Percentiles rank a stretch among this genome's conserved stretches.
phyloP scores from a whole-genome alignment of 2,329 filamentous ascomycete species.

The Setomelanomma holmii region DNA sequence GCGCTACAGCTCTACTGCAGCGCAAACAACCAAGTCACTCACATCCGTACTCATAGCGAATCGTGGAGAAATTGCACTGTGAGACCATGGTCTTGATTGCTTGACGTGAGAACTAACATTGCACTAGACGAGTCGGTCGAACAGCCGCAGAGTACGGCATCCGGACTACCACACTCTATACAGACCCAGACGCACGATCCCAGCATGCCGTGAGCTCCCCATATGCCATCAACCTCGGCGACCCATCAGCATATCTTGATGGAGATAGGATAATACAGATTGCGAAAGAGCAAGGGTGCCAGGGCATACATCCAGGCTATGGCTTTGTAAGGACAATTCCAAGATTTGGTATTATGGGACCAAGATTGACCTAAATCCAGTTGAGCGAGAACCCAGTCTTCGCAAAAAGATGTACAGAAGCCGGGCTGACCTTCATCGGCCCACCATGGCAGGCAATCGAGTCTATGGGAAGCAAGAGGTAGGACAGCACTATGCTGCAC shows the following conservation, averaged over 20 bases:
- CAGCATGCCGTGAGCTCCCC: slow-evolving; percentile 89
- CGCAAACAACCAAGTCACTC: slow-evolving; percentile 49
- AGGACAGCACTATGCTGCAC: no score
- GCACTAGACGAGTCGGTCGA: slow-evolving; percentile 74
- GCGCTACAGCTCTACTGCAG: slow-evolving; percentile 40
- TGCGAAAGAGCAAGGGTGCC: slow-evolving; percentile 83
- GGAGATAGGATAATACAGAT: slow-evolving; percentile 90
- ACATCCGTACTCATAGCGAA: slow-evolving; percentile 94
- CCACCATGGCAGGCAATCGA: slow-evolving; percentile 80
- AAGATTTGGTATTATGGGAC: not conserved
- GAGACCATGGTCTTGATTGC: slow-evolving; percentile 21
- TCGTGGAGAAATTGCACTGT: slow-evolving; percentile 92
- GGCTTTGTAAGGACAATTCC: slow-evolving; percentile 66
- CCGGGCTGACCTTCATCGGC: slow-evolving; percentile 92
- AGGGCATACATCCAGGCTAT: slow-evolving; percentile 94
- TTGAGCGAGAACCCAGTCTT: slow-evolving; percentile 93
- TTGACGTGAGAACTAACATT: slow-evolving; percentile 1
- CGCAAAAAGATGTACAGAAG: slow-evolving; percentile 84
- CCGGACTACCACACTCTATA: slow-evolving; percentile 92
- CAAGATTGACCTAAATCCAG: slow-evolving; percentile 26
- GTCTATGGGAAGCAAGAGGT: slow-evolving; percentile 90
- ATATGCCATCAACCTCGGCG: slow-evolving; percentile 82
- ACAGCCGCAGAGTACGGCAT: slow-evolving; percentile 91
- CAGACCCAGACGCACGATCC: slow-evolving; percentile 83
- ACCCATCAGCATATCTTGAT: slow-evolving; percentile 87